Evolutionary conservation across 148 eudicot species (phyloP).

Genomic region (Vaccinium darrowii): DNA sequence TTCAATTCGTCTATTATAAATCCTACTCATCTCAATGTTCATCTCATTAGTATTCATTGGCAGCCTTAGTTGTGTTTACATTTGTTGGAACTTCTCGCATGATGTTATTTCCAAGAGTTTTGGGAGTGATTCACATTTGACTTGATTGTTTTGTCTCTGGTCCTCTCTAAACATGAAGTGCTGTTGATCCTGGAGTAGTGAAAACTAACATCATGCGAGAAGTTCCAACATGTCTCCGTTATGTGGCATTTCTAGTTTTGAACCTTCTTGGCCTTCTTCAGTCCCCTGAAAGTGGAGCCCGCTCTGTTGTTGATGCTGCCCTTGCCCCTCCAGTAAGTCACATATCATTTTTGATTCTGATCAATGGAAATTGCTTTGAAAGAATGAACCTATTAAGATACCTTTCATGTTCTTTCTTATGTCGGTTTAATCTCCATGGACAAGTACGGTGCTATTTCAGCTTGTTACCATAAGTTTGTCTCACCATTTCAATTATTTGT

Average conservation of each 20-base stretch:
- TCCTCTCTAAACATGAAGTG: conserved; percentile 38
- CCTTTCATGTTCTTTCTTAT: neutral
- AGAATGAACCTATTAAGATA: neutral
- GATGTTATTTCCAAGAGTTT: neutral
- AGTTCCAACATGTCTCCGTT: conserved; percentile 52
- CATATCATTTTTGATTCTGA: neutral
- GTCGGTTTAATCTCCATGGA: neutral
- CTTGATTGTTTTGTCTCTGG: neutral
- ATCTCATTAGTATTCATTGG: neutral
- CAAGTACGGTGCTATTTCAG: neutral
- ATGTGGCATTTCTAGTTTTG: conserved; percentile 34
- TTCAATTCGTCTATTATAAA: neutral
- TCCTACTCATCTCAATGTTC: neutral
- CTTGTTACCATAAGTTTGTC: neutral
- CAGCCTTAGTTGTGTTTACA: neutral
- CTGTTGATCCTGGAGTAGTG: conserved; percentile 89
- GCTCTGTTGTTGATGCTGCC: conserved; percentile 76
- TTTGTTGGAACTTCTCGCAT: neutral
- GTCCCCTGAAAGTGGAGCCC: conserved; percentile 53
- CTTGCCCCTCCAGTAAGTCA: conserved; percentile 81
- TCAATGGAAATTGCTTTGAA: conserved; percentile 4
- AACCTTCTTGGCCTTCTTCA: conserved; percentile 61
- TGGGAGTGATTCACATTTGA: conserved; percentile 10
- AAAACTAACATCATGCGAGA: conserved; percentile 88
- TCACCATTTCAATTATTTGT: neutral